Conservation (phyloP, 371 early-diverging fungal species). For the Parasitella parasitica region DNA sequence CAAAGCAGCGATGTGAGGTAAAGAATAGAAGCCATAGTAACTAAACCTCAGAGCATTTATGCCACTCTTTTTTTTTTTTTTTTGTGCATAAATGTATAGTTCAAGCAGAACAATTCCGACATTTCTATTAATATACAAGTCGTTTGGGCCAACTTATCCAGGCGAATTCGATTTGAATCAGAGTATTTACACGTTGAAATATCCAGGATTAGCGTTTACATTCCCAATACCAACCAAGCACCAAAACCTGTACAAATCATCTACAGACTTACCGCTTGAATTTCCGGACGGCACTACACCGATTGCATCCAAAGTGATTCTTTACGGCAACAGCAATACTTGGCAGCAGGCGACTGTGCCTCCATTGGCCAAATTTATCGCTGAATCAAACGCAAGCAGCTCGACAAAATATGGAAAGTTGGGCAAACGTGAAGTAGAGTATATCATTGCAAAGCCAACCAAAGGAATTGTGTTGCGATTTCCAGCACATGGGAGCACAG, state of each 20-base stretch:
- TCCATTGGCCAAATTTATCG: conserved; percentile 40
- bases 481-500: conserved; percentile 28
- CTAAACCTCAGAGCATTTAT: not conserved
- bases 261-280: conserved; percentile 65
- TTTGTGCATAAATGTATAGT: conserved; percentile 29
- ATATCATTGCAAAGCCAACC: conserved; percentile 51
- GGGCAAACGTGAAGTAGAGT: conserved; percentile 48
- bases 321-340: conserved; percentile 46
- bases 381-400: conserved; percentile 42
- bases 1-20: conserved; percentile 68
- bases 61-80: no score
- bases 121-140: conserved; percentile 63
- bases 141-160: conserved; percentile 74
- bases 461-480: conserved; percentile 38
- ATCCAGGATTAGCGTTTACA: conserved; percentile 73
- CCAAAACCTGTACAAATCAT: conserved; percentile 45
- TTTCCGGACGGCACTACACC: conserved; percentile 81
- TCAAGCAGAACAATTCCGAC: conserved; percentile 68
- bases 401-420: conserved; percentile 36
- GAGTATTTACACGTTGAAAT: conserved; percentile 63
- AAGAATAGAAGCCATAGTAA: not conserved
- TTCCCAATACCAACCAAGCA: conserved; percentile 71
- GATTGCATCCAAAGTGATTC: conserved; percentile 61
- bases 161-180: conserved; percentile 61
- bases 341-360: conserved; percentile 56